phyloP scores from a whole-genome alignment of 495 filamentous ascomycete species.

The Aspergillus heteromorphus region DNA sequence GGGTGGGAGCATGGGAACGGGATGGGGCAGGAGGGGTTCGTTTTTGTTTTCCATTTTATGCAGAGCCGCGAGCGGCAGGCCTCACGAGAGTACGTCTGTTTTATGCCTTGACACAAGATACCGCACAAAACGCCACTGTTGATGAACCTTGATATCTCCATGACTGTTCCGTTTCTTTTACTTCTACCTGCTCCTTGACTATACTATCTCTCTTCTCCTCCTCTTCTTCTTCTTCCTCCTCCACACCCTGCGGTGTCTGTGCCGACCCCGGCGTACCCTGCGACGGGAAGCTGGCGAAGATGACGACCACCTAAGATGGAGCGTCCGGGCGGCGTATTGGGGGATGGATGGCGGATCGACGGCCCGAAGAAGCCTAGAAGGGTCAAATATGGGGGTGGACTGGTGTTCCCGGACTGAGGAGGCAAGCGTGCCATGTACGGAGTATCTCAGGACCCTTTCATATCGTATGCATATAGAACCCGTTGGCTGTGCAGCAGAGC shows the following conservation, averaged over 20 bases:
- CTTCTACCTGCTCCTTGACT: neutral
- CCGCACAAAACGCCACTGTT: conserved; percentile 21
- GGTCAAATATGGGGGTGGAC: conserved; percentile 8
- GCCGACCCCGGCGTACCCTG: neutral
- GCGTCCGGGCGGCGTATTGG: neutral
- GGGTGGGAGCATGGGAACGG: conserved; percentile 6
- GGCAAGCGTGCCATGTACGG: conserved; percentile 10
- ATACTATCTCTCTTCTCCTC: neutral
- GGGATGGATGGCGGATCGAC: conserved; percentile 1
- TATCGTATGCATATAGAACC: conserved; percentile 18
- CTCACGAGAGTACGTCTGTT: conserved; percentile 24
- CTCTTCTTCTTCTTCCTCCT: neutral
- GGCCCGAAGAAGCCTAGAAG: conserved; percentile 8
- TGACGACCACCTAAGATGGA: neutral
- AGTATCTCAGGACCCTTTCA: conserved; percentile 8
- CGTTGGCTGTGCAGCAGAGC: conserved; percentile 9
- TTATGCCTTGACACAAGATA: conserved; percentile 27
- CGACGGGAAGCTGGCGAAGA: neutral
- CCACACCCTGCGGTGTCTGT: neutral
- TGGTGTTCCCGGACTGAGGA: conserved; percentile 17
- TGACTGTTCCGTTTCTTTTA: conserved; percentile 3
- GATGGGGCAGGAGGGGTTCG: conserved; percentile 12
- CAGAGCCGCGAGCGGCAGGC: conserved; percentile 21
- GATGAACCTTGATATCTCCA: conserved; percentile 18
- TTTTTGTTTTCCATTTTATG: conserved; percentile 13